These are phyloP conservation scores for Didymella glomerata DNA, from an alignment of 2,329 filamentous ascomycete species.

Conservation along the genomic window DNA sequence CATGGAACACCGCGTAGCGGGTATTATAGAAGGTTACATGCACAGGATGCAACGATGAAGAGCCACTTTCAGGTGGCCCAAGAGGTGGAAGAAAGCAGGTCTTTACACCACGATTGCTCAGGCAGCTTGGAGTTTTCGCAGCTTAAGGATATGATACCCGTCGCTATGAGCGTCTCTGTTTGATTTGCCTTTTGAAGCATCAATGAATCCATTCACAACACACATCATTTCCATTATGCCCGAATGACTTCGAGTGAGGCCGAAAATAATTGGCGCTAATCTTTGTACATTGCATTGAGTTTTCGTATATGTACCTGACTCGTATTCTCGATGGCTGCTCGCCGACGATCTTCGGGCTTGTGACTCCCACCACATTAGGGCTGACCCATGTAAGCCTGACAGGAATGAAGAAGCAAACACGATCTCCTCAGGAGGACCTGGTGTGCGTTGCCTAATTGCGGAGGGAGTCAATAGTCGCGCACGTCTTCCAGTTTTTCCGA, in stretches of 20 bases:
- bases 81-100: conserved; percentile 13
- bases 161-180: conserved; percentile 10
- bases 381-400: background rate
- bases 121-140: conserved; percentile 6
- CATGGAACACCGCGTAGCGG: conserved; percentile 2
- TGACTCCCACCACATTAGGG: background rate
- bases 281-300: background rate
- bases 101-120: conserved; percentile 3
- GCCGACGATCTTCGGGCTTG: conserved; percentile 11
- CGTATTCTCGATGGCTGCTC: background rate
- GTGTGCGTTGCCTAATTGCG: background rate
- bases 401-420: background rate
- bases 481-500: background rate
- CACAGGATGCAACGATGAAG: background rate
- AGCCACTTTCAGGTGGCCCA: conserved; percentile 2
- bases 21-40: background rate
- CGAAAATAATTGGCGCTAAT: background rate
- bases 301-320: conserved; percentile 9
- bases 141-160: conserved; percentile 19
- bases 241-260: background rate
- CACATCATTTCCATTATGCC: background rate
- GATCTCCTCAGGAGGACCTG: background rate
- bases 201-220: background rate
- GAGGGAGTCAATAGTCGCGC: background rate
- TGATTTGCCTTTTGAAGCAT: background rate